These are phyloP conservation scores for Alternaria angustiovoidea DNA, from an alignment of 2,329 filamentous ascomycete genomes.

Conservation along the genomic window DNA sequence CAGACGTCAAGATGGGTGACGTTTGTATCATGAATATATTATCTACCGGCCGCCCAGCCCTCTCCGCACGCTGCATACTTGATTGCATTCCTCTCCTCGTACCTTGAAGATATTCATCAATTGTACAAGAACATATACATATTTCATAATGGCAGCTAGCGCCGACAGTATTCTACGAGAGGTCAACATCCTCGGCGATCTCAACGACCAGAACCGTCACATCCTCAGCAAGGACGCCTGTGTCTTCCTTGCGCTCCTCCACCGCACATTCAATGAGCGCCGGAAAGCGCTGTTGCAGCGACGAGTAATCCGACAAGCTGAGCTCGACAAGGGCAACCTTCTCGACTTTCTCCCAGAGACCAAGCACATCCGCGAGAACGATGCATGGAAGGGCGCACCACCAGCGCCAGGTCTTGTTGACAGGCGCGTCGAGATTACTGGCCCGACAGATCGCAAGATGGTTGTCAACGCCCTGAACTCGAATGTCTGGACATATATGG, in stretches of 20 bases:
- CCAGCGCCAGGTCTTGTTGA: conserved; percentile 93
- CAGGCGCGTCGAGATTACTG: conserved; percentile 95
- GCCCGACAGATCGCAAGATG: conserved; percentile 98
- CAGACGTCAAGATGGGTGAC: conserved; percentile 44
- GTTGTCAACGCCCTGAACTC: conserved; percentile 96
- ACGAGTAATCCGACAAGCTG: conserved; percentile 84
- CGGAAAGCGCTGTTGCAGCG: conserved; percentile 90
- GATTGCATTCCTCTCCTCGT: conserved; percentile 32
- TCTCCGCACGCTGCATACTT: conserved; percentile 38
- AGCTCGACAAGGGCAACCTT: conserved; percentile 87
- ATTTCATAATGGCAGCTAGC: conserved; percentile 56
- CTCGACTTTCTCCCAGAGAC: conserved; percentile 97
- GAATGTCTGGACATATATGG: conserved; percentile 99
- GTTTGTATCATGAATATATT: conserved; percentile 41
- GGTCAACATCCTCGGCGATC: conserved; percentile 81
- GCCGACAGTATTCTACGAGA: conserved; percentile 80
- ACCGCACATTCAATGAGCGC: conserved; percentile 90
- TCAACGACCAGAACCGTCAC: conserved; percentile 83
- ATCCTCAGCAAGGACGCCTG: conserved; percentile 91
- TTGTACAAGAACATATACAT: conserved; percentile 13
- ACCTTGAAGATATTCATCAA: conserved; percentile 15
- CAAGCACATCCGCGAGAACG: conserved; percentile 91
- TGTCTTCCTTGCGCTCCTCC: conserved; percentile 91
- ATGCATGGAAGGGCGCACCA: conserved; percentile 89
- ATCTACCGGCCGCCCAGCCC: conserved; percentile 32